A percentile compares a stretch with the other conserved stretches of the same genome.
Conservation (phyloP, 2,329 filamentous ascomycete genomes). For the Pyrenophora teres region DNA sequence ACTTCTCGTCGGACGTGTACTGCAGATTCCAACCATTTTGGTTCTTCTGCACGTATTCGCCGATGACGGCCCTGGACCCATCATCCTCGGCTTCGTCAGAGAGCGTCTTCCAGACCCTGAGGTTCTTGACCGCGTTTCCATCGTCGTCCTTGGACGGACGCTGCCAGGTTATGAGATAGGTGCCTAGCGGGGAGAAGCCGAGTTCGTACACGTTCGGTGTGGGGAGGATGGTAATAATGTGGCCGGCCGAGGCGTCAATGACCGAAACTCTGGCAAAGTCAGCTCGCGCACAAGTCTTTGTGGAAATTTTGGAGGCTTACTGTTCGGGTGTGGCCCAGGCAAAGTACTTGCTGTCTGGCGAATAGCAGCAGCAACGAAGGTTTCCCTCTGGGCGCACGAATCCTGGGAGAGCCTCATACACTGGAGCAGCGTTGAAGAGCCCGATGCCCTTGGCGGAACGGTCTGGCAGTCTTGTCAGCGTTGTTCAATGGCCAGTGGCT, state of each 20-base stretch:
- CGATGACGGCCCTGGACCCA: constrained; percentile 73
- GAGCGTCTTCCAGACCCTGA: constrained; percentile 92
- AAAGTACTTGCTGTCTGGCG: constrained; percentile 93
- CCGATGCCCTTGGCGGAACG: constrained; percentile 97
- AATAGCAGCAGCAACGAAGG: constrained; percentile 93
- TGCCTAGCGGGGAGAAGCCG: constrained; percentile 89
- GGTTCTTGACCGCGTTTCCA: constrained; percentile 91
- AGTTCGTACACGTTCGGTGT: constrained; percentile 90
- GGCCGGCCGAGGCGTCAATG: constrained; percentile 77
- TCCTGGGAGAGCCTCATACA: constrained; percentile 82
- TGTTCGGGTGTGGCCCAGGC: constrained; percentile 87
- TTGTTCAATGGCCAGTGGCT: not conserved
- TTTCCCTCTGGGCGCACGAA: constrained; percentile 86
- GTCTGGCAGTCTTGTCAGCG: constrained; percentile 54
- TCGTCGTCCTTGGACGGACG: constrained; percentile 89
- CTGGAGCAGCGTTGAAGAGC: constrained; percentile 86
- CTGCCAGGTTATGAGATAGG: constrained; percentile 96
- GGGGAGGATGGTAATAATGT: constrained; percentile 73
- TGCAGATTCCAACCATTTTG: constrained; percentile 97
- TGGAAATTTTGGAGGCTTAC: constrained; percentile 47
- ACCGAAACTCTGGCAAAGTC: constrained; percentile 68
- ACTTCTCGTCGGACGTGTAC: constrained; percentile 91
- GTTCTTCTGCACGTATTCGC: constrained; percentile 92
- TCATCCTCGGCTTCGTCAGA: constrained; percentile 66
- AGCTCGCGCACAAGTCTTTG: constrained; percentile 4